phyloP scores from a whole-genome alignment of 176 grass and related monocot species.

The Oryza rufipogon region DNA sequence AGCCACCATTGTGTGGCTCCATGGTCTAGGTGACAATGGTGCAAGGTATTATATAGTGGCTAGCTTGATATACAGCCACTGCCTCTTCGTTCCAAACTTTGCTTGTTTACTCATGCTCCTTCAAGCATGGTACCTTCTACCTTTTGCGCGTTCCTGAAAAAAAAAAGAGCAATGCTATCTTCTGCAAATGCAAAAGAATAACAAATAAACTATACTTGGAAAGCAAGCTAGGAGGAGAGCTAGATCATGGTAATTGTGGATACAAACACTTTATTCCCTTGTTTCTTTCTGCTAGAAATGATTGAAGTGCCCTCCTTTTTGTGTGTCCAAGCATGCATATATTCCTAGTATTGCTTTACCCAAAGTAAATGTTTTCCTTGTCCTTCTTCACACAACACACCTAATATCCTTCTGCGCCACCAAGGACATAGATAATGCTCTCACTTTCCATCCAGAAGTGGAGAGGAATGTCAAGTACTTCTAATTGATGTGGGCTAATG shows the following conservation, averaged over 20 bases:
- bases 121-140: too few relatives aligned
- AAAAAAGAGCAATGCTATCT: not conserved
- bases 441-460: constrained; percentile 39
- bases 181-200: not conserved
- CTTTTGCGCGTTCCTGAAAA: too few relatives aligned
- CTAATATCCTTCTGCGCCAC: constrained; percentile 22
- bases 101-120: constrained; percentile 1
- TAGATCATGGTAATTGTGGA: constrained; percentile 25
- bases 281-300: constrained; percentile 46
- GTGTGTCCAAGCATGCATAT: constrained; percentile 55
- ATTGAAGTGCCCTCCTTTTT: constrained; percentile 50
- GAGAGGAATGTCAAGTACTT: constrained; percentile 56
- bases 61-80: not conserved
- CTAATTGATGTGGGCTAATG: constrained; percentile 33
- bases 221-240: constrained; percentile 4
- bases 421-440: constrained; percentile 14
- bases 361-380: constrained; percentile 44
- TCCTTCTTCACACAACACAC: constrained; percentile 38
- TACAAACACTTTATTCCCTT: constrained; percentile 46
- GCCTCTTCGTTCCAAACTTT: not conserved
- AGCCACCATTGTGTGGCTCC: constrained; percentile 88
- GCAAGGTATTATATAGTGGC: constrained; percentile 52
- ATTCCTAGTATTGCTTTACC: constrained; percentile 84
- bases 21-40: constrained; percentile 89
- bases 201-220: constrained; percentile 23